Conservation (phyloP, 106 monocot genomes). For the Acanthochlamys bracteata region DNA sequence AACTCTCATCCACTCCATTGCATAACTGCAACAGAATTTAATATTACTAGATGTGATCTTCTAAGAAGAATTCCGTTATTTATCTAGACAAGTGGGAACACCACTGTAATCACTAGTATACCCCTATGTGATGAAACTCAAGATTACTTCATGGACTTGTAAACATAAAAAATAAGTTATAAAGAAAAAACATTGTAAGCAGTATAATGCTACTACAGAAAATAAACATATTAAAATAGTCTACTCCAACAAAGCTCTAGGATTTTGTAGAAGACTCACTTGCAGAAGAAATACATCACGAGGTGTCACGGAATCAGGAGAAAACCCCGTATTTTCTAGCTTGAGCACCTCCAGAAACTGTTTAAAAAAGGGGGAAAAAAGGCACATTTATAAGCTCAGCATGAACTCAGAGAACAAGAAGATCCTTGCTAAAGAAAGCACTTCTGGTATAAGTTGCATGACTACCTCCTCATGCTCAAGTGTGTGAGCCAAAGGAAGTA, state of each 20-base stretch:
- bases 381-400: neutral
- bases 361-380: neutral
- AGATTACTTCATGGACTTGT: too few relatives aligned
- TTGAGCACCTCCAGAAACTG: constrained; percentile 65
- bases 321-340: constrained; percentile 37
- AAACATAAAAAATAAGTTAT: too few relatives aligned
- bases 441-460: neutral
- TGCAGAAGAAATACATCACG: constrained; percentile 53
- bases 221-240: neutral
- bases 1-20: constrained; percentile 55
- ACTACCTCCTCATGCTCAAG: constrained; percentile 66
- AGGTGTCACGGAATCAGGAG: constrained; percentile 30
- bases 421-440: neutral
- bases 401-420: neutral
- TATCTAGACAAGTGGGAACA: too few relatives aligned
- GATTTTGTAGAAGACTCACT: constrained; percentile 16
- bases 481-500: constrained; percentile 60
- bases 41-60: neutral
- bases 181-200: neutral
- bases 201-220: constrained; percentile 2
- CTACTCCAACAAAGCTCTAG: neutral
- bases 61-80: neutral
- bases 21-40: constrained; percentile 35
- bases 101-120: too few relatives aligned
- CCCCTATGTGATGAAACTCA: too few relatives aligned